These are phyloP conservation scores for Neoboletus brunneissimus DNA, from an alignment of 768 basidiomycete genomes.

Conservation along the genomic window DNA sequence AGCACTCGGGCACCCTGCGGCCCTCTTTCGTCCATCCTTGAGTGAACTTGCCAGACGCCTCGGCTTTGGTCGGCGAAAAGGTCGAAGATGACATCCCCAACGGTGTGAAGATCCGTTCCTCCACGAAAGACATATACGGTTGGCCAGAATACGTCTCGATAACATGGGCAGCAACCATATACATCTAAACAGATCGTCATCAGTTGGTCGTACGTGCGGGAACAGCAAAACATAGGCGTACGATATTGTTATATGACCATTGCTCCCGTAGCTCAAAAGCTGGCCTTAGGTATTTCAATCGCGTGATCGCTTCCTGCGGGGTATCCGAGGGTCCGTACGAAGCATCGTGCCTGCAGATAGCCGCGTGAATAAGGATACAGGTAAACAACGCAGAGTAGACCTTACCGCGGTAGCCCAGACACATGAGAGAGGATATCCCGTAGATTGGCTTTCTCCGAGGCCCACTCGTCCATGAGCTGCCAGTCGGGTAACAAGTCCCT, in stretches of 20 bases:
- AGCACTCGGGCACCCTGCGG: conserved; percentile 33
- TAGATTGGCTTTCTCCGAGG: conserved; percentile 35
- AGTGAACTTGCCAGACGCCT: conserved; percentile 29
- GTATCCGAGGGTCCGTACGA: conserved; percentile 31
- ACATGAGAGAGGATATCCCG: conserved; percentile 40
- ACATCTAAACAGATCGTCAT: conserved; percentile 36
- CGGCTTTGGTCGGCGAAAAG: conserved; percentile 34
- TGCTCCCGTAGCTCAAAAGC: conserved; percentile 36
- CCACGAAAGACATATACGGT: conserved; percentile 39
- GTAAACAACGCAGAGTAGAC: background rate
- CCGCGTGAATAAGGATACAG: background rate
- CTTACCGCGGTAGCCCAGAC: conserved; percentile 39
- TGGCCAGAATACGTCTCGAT: conserved; percentile 33
- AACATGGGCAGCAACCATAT: conserved; percentile 33
- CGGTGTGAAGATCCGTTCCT: conserved; percentile 39
- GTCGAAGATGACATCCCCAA: conserved; percentile 42
- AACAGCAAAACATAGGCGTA: conserved; percentile 1
- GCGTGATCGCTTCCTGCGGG: conserved; percentile 17
- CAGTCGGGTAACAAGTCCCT: conserved; percentile 41
- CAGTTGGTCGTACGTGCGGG: background rate
- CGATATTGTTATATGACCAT: conserved; percentile 41
- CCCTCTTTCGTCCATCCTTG: conserved; percentile 35
- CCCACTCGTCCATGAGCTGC: conserved; percentile 40
- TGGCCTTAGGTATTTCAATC: conserved; percentile 31
- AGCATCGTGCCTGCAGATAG: conserved; percentile 32